phyloP scores from a whole-genome alignment of 768 basidiomycete species.

The Calvatia gigantea region DNA sequence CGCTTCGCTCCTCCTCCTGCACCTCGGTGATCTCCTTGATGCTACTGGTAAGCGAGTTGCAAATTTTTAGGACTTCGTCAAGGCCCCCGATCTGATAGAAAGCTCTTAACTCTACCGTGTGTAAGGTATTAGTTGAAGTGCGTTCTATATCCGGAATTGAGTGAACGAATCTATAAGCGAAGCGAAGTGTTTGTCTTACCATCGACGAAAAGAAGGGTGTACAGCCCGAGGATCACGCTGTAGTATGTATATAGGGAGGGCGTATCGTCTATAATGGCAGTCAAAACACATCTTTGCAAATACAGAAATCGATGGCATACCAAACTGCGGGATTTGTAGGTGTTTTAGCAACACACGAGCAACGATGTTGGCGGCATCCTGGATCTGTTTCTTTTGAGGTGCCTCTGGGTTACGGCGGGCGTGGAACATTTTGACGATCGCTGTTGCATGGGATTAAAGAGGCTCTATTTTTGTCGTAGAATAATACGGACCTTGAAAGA shows the following conservation, averaged over 20 bases:
- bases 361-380: conserved; percentile 62
- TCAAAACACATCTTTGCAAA: background rate
- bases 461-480: background rate
- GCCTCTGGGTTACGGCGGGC: conserved; percentile 74
- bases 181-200: conserved; percentile 27
- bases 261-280: conserved; percentile 22
- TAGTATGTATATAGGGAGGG: conserved; percentile 42
- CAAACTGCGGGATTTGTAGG: conserved; percentile 46
- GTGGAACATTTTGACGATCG: conserved; percentile 85
- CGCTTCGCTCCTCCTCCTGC: conserved; percentile 53
- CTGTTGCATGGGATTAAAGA: conserved; percentile 31
- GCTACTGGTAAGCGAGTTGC: conserved; percentile 47
- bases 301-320: conserved; percentile 36
- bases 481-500: conserved; percentile 72
- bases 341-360: conserved; percentile 74
- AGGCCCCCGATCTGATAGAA: conserved; percentile 75
- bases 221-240: conserved; percentile 43
- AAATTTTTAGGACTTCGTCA: conserved; percentile 59
- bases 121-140: conserved; percentile 65
- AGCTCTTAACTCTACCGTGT: conserved; percentile 77
- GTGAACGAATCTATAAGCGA: conserved; percentile 12
- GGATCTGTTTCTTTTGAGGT: conserved; percentile 74
- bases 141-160: conserved; percentile 52
- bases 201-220: conserved; percentile 44
- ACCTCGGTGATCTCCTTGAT: conserved; percentile 52